Conservation (phyloP, 1,284 basidiomycete genomes). For the Fomitopsis schrenkii region DNA sequence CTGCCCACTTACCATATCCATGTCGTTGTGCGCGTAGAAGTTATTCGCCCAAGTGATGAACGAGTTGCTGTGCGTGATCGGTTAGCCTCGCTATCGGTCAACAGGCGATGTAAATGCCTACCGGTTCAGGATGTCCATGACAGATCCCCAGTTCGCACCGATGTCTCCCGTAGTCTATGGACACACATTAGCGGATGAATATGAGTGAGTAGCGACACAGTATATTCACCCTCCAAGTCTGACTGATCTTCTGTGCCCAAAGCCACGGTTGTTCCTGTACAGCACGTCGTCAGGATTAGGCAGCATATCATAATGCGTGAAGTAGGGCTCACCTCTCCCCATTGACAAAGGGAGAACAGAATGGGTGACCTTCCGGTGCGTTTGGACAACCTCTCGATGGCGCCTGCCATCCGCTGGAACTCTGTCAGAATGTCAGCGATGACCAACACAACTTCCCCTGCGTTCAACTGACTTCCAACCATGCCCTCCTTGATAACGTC, state of each 20-base stretch:
- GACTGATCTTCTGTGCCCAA: slow-evolving; percentile 40
- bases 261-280: slow-evolving; percentile 24
- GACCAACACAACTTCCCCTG: background rate
- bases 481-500: slow-evolving; percentile 41
- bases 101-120: slow-evolving; percentile 8
- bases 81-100: background rate
- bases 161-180: slow-evolving; percentile 31
- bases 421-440: slow-evolving; percentile 28
- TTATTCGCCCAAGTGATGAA: slow-evolving; percentile 48
- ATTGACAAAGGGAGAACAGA: slow-evolving; percentile 48
- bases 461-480: slow-evolving; percentile 38
- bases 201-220: background rate
- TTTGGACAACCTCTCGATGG: slow-evolving; percentile 37
- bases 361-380: slow-evolving; percentile 37
- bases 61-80: slow-evolving; percentile 25
- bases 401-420: slow-evolving; percentile 45
- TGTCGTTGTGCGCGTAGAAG: slow-evolving; percentile 58
- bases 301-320: background rate
- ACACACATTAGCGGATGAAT: background rate
- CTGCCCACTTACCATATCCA: slow-evolving; percentile 47
- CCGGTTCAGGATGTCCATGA: slow-evolving; percentile 41
- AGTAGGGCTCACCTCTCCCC: slow-evolving; percentile 40
- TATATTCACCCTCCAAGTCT: slow-evolving; percentile 40
- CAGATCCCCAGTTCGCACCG: slow-evolving; percentile 31
- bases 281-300: background rate